Percentiles rank a stretch among this genome's conserved stretches.
These are phyloP conservation scores for Vigna radiata DNA, from an alignment of 306 rosid species.

Conservation along the genomic window DNA sequence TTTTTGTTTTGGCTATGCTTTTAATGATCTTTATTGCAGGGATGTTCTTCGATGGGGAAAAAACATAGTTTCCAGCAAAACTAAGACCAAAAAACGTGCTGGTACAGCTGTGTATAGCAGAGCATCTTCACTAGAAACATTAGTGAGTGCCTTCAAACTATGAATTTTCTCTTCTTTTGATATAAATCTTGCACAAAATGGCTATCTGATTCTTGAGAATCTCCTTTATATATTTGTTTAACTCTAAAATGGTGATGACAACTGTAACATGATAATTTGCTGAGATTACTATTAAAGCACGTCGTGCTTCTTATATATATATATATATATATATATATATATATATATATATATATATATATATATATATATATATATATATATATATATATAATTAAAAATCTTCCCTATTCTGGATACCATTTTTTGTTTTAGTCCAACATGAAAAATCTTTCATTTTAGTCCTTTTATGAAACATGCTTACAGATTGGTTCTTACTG, in stretches of 20 bases:
- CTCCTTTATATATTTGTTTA: conserved; percentile 36
- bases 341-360: no score
- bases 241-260: conserved; percentile 14
- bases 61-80: conserved; percentile 74
- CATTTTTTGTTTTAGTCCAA: no score
- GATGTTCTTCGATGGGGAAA: conserved; percentile 97
- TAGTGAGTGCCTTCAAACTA: conserved; percentile 61
- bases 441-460: no score
- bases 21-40: conserved; percentile 56
- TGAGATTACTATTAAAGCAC: background rate
- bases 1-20: conserved; percentile 32
- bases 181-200: conserved; percentile 19
- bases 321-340: no score
- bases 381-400: no score
- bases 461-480: no score
- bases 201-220: background rate
- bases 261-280: background rate
- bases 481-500: no score
- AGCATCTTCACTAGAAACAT: conserved; percentile 93
- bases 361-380: no score
- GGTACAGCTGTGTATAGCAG: conserved; percentile 86
- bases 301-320: no score
- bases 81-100: conserved; percentile 87
- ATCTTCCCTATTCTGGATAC: no score
- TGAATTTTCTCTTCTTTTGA: conserved; percentile 29